Percentiles rank a stretch among this genome's conserved stretches.
These are phyloP conservation scores for Magnaporthiopsis incrustans DNA, from an alignment of 2,329 filamentous ascomycete genomes.

Conservation along the genomic window DNA sequence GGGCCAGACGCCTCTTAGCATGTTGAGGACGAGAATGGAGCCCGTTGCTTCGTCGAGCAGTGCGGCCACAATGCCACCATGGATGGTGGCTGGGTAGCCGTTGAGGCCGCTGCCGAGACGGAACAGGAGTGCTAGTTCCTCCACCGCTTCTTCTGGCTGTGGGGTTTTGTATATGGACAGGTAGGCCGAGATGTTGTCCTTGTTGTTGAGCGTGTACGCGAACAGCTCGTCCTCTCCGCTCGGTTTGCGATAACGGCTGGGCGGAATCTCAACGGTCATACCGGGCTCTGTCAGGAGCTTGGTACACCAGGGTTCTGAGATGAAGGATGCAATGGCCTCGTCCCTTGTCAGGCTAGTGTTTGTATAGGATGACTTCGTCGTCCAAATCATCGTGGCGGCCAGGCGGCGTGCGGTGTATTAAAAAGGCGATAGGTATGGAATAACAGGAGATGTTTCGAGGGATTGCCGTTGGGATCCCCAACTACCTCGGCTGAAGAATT, in stretches of 20 bases:
- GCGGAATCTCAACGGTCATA: neutral
- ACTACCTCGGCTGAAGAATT: too few species aligned
- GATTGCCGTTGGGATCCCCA: too few species aligned
- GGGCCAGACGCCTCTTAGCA: conserved; percentile 2
- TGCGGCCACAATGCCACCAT: conserved; percentile 50
- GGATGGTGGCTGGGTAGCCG: conserved; percentile 42
- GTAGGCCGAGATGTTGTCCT: neutral
- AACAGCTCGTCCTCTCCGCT: neutral
- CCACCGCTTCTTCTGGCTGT: conserved; percentile 13
- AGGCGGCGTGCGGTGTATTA: too few species aligned
- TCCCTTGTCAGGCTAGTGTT: neutral
- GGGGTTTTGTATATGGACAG: conserved; percentile 3
- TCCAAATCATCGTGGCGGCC: too few species aligned
- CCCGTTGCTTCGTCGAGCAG: conserved; percentile 54
- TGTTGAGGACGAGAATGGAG: conserved; percentile 36
- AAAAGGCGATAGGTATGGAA: too few species aligned
- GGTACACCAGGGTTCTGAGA: conserved; percentile 2
- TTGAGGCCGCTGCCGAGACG: conserved; percentile 43
- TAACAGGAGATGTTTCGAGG: too few species aligned
- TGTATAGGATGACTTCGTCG: too few species aligned
- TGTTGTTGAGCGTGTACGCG: conserved; percentile 1
- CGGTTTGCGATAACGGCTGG: neutral
- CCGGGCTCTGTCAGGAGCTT: neutral
- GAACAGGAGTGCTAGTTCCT: conserved; percentile 25
- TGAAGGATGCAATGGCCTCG: conserved; percentile 1